Percentiles rank a stretch among this genome's conserved stretches.
Evolutionary conservation across 2,329 filamentous ascomycete genomes (phyloP).

Genomic region (Ophiostoma montium): DNA sequence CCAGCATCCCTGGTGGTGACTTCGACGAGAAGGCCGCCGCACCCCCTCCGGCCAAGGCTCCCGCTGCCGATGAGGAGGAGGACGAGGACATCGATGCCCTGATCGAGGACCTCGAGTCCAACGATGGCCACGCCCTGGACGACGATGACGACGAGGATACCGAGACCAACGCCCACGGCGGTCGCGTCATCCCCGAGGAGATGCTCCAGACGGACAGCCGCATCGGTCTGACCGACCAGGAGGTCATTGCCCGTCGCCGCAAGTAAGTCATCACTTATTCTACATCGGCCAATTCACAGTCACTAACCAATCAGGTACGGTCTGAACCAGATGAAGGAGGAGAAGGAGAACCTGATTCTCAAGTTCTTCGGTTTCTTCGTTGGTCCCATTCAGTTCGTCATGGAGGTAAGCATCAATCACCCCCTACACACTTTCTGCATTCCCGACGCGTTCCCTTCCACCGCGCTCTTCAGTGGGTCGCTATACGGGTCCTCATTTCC

Average conservation of each 20-base stretch:
- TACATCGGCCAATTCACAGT: neutral
- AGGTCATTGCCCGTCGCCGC: slow-evolving; percentile 49
- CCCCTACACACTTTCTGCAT: neutral
- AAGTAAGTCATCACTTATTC: slow-evolving; percentile 30
- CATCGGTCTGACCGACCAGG: slow-evolving; percentile 52
- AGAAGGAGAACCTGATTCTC: slow-evolving; percentile 70
- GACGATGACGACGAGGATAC: slow-evolving; percentile 47
- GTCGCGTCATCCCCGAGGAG: slow-evolving; percentile 48
- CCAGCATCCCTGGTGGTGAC: slow-evolving; percentile 48
- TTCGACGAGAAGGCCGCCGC: slow-evolving; percentile 46
- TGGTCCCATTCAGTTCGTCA: slow-evolving; percentile 85
- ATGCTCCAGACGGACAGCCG: slow-evolving; percentile 62
- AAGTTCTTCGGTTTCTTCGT: slow-evolving; percentile 78
- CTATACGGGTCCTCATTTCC: too few species aligned
- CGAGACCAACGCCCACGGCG: slow-evolving; percentile 32
- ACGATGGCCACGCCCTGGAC: slow-evolving; percentile 54
- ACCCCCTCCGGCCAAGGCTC: slow-evolving; percentile 18
- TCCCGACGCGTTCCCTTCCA: neutral
- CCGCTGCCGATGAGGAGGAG: slow-evolving; percentile 48
- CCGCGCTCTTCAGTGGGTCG: too few species aligned
- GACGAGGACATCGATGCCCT: slow-evolving; percentile 76
- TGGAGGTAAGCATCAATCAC: slow-evolving; percentile 60
- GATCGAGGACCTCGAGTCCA: slow-evolving; percentile 74
- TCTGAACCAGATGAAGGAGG: slow-evolving; percentile 76
- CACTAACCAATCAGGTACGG: slow-evolving; percentile 34